Evolutionary conservation across 129 eudicot genomes (phyloP).

Genomic region (carrot (Daucus carota)): DH1_v3.0 NC_030381.2:2916501-2917000

Average conservation of each 20-base stretch:
- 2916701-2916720: constrained; percentile 35
- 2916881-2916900: background rate
- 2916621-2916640: constrained; percentile 45
- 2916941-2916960: no score
- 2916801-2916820: no score
- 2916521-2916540: background rate
- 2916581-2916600: constrained; percentile 61
- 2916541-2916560: background rate
- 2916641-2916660: constrained; percentile 50
- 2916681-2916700: constrained; percentile 33
- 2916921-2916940: no score
- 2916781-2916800: background rate
- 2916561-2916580: constrained; percentile 27
- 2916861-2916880: background rate
- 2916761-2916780: background rate
- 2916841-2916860: background rate
- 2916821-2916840: background rate
- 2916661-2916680: background rate
- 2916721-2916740: background rate
- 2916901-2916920: background rate
- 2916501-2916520: background rate
- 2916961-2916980: no score
- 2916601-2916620: constrained; percentile 23
- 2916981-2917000: background rate
- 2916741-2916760: background rate